Evolutionary conservation across 805 yeast genomes (phyloP).

Genomic region (Candida krabiensis): DNA sequence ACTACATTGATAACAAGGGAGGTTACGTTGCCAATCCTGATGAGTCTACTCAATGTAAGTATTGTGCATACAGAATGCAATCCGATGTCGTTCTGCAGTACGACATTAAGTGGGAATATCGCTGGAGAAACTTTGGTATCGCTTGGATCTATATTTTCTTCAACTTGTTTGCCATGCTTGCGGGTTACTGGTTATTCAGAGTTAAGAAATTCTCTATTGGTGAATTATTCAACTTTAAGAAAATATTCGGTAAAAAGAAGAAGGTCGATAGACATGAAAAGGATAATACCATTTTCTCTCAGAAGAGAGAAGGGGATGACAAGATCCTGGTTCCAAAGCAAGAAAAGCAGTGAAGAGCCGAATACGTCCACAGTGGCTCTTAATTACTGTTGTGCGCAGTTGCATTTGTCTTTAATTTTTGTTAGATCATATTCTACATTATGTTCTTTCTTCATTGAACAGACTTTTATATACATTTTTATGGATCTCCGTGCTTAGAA

Average conservation of each 20-base stretch:
- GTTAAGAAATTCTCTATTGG: constrained; percentile 35
- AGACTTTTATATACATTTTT: constrained; percentile 1
- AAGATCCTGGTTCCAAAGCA: constrained; percentile 30
- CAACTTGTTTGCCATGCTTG: constrained; percentile 46
- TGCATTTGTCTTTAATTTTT: background rate
- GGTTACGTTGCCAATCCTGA: constrained; percentile 61
- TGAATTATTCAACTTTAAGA: constrained; percentile 34
- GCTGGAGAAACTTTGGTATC: constrained; percentile 71
- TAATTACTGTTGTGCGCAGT: too few species aligned
- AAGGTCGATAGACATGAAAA: constrained; percentile 46
- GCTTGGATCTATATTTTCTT: constrained; percentile 56
- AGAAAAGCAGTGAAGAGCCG: too few species aligned
- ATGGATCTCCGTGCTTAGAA: background rate
- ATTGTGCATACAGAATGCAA: constrained; percentile 45
- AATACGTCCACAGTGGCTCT: too few species aligned
- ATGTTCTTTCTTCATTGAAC: too few species aligned
- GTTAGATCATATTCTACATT: too few species aligned
- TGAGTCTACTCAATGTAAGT: constrained; percentile 48
- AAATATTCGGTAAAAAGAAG: constrained; percentile 42
- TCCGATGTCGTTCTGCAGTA: constrained; percentile 45
- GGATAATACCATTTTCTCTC: constrained; percentile 42
- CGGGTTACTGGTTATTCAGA: constrained; percentile 38
- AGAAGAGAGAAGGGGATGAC: constrained; percentile 38
- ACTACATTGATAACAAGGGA: constrained; percentile 39
- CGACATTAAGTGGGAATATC: constrained; percentile 42